phyloP scores from a whole-genome alignment of 169 alveolate genomes.

The Pseudocohnilembus persalinus region DNA sequence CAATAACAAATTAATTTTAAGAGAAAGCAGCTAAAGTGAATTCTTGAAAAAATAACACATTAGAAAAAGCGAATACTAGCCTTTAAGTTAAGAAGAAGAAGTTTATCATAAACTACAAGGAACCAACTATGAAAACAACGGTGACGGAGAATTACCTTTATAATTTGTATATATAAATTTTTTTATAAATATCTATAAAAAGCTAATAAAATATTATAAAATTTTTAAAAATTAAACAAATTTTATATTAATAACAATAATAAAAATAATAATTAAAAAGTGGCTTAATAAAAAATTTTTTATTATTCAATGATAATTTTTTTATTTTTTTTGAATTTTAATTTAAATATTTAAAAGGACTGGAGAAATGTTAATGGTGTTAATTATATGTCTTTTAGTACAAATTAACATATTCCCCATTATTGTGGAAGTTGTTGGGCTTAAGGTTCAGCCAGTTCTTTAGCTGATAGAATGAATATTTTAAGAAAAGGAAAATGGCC shows the following conservation, averaged over 20 bases:
- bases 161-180: no score
- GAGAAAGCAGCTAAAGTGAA: neutral
- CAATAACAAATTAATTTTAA: neutral
- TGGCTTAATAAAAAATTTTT: neutral
- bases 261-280: neutral
- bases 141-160: no score
- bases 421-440: conserved; percentile 82
- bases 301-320: neutral
- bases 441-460: conserved; percentile 72
- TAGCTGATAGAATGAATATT: conserved; percentile 84
- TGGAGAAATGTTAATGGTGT: conserved; percentile 75
- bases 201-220: no score
- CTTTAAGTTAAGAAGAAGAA: neutral
- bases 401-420: conserved; percentile 79
- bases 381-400: conserved; percentile 63
- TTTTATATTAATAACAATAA: neutral
- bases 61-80: neutral
- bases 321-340: neutral
- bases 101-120: no score
- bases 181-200: no score
- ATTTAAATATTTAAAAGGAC: conserved; percentile 29
- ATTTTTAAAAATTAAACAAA: neutral
- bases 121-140: no score
- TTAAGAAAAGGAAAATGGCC: conserved; percentile 62
- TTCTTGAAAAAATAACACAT: neutral